Conservation (phyloP, 441 rosid species). For the Gossypium laxum region DNA sequence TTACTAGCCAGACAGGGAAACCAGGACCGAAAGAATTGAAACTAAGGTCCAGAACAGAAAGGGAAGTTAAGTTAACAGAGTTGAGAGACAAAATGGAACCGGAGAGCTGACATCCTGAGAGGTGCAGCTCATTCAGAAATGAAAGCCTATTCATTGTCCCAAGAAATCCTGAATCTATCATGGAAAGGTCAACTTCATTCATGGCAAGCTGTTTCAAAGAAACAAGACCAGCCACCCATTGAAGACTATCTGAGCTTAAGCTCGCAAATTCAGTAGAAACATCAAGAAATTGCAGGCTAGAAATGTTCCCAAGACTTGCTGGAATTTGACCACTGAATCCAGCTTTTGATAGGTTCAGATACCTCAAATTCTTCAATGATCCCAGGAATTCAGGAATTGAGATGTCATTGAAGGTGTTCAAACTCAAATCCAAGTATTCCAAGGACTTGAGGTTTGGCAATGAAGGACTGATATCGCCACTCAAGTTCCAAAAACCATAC, state of each 20-base stretch:
- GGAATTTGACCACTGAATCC: conserved; percentile 29
- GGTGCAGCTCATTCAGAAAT: conserved; percentile 19
- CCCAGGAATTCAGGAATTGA: conserved; percentile 31
- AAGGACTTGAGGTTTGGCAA: conserved; percentile 24
- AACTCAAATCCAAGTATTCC: conserved; percentile 31
- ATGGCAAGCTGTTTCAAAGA: conserved; percentile 27
- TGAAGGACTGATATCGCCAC: conserved; percentile 34
- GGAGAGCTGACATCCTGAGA: conserved; percentile 18
- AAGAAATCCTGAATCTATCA: conserved; percentile 19
- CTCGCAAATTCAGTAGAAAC: conserved; percentile 19
- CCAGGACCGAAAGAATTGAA: conserved; percentile 19
- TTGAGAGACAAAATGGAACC: conserved; percentile 16
- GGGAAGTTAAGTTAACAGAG: conserved; percentile 25
- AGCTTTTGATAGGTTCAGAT: conserved; percentile 26
- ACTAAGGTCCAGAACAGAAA: conserved; percentile 24
- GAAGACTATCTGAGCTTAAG: conserved; percentile 18
- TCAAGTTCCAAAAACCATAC: conserved; percentile 24
- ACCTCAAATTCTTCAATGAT: conserved; percentile 19
- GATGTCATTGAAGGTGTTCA: conserved; percentile 20
- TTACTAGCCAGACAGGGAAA: conserved; percentile 29
- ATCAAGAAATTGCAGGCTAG: conserved; percentile 30
- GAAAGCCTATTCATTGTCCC: conserved; percentile 14
- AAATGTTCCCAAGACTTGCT: conserved; percentile 26
- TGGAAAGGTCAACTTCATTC: conserved; percentile 19
- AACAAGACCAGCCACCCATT: conserved; percentile 28